These are phyloP conservation scores for Begonia fuchsioides DNA, from an alignment of 306 rosid genomes.

Conservation along the genomic window DNA sequence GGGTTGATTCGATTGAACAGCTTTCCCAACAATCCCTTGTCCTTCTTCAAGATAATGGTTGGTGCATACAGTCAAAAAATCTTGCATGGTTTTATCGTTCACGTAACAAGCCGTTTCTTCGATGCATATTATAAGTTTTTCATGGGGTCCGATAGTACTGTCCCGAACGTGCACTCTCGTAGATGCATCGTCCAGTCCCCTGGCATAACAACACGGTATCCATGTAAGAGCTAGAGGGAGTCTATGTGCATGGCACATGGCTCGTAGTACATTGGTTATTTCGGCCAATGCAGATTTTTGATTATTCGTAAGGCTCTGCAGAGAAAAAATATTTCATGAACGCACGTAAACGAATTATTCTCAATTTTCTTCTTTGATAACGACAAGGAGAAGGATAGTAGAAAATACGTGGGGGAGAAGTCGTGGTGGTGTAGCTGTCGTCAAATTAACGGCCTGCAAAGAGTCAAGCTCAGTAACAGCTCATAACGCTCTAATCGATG, in stretches of 20 bases:
- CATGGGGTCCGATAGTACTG: too few relatives aligned
- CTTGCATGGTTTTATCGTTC: constrained; percentile 34
- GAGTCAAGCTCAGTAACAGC: constrained; percentile 2
- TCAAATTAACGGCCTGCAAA: constrained; percentile 55
- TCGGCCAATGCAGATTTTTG: constrained; percentile 44
- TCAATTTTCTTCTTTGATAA: too few relatives aligned
- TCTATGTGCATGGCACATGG: constrained; percentile 64
- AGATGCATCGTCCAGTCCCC: not conserved
- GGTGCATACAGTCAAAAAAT: constrained; percentile 42
- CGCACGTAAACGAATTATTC: too few relatives aligned
- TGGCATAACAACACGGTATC: constrained; percentile 42
- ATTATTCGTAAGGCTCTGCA: constrained; percentile 47
- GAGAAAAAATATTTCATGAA: not conserved
- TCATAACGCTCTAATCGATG: too few relatives aligned
- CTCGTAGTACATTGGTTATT: constrained; percentile 48
- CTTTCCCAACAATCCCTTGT: constrained; percentile 71
- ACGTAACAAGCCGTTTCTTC: constrained; percentile 58
- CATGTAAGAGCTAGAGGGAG: constrained; percentile 70
- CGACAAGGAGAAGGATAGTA: too few relatives aligned
- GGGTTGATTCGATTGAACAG: constrained; percentile 57
- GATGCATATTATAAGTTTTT: not conserved
- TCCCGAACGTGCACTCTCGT: not conserved
- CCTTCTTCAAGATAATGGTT: constrained; percentile 62
- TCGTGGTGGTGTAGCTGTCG: constrained; percentile 36
- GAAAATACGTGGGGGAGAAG: constrained; percentile 44